Conservation (phyloP, 2,329 filamentous ascomycete species). For the Aureobasidium sp. region DNA sequence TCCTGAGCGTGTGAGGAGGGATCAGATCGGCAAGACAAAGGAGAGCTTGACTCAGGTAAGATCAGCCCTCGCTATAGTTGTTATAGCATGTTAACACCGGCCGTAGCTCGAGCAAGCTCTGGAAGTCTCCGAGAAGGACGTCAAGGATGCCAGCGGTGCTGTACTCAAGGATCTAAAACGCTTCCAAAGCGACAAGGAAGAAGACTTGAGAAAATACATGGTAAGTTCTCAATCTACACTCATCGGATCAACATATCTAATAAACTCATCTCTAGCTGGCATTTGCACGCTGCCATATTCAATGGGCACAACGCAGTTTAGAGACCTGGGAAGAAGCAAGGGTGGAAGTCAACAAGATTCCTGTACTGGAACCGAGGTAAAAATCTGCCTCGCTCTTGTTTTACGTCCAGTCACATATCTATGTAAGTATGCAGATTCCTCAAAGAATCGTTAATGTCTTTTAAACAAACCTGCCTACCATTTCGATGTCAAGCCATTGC, state of each 20-base stretch:
- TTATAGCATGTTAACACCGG: background rate
- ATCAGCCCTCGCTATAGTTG: background rate
- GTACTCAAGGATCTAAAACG: slow-evolving; percentile 91
- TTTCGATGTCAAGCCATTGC: background rate
- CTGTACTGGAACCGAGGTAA: slow-evolving; percentile 14
- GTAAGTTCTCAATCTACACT: slow-evolving; percentile 59
- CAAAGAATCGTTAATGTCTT: slow-evolving; percentile 13
- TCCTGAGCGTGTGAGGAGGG: slow-evolving; percentile 89
- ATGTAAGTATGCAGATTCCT: slow-evolving; percentile 6
- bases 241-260: background rate
- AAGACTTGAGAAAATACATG: slow-evolving; percentile 95
- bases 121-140: slow-evolving; percentile 88
- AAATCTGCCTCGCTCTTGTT: background rate
- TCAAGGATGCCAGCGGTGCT: slow-evolving; percentile 90
- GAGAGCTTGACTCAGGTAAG: slow-evolving; percentile 77
- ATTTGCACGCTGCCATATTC: slow-evolving; percentile 92
- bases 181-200: slow-evolving; percentile 97
- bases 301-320: slow-evolving; percentile 93
- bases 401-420: background rate
- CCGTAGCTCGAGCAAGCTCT: slow-evolving; percentile 89
- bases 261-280: slow-evolving; percentile 71
- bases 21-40: slow-evolving; percentile 95
- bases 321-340: slow-evolving; percentile 95
- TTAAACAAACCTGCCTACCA: background rate
- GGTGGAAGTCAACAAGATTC: slow-evolving; percentile 87